These are phyloP conservation scores for Boechera stricta DNA, from an alignment of 345 rosid species.

Conservation along the genomic window DNA sequence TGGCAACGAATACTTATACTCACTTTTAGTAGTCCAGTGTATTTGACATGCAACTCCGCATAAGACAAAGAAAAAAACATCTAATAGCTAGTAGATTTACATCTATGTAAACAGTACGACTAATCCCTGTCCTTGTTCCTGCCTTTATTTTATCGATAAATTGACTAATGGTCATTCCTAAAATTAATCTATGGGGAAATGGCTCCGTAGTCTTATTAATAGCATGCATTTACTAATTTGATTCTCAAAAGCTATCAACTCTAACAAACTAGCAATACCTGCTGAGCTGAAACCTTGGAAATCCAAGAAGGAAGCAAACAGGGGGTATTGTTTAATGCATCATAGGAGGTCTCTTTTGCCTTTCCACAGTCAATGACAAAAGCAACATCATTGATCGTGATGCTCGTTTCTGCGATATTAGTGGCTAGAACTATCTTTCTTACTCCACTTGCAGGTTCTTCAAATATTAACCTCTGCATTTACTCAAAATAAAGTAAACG, in stretches of 20 bases:
- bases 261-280: constrained; percentile 56
- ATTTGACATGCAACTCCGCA: constrained; percentile 13
- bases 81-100: neutral
- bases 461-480: constrained; percentile 88
- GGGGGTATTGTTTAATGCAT: constrained; percentile 93
- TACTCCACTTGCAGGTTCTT: constrained; percentile 75
- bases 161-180: constrained; percentile 16
- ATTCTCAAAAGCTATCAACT: constrained; percentile 27
- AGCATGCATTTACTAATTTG: neutral
- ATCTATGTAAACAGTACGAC: neutral
- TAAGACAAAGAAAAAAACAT: constrained; percentile 19
- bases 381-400: constrained; percentile 86
- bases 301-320: constrained; percentile 97
- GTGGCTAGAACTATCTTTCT: constrained; percentile 91
- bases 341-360: constrained; percentile 94
- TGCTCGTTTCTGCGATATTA: constrained; percentile 97
- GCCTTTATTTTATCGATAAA: neutral
- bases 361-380: constrained; percentile 96
- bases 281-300: constrained; percentile 91
- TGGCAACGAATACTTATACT: neutral
- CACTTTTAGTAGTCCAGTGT: constrained; percentile 8
- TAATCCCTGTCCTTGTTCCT: constrained; percentile 12
- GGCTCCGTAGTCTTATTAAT: neutral
- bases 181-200: constrained; percentile 3
- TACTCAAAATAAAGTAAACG: constrained; percentile 33